Base-by-base conservation (phyloP, 208 protist genomes). In the Leishmania lainsoni region DNA sequence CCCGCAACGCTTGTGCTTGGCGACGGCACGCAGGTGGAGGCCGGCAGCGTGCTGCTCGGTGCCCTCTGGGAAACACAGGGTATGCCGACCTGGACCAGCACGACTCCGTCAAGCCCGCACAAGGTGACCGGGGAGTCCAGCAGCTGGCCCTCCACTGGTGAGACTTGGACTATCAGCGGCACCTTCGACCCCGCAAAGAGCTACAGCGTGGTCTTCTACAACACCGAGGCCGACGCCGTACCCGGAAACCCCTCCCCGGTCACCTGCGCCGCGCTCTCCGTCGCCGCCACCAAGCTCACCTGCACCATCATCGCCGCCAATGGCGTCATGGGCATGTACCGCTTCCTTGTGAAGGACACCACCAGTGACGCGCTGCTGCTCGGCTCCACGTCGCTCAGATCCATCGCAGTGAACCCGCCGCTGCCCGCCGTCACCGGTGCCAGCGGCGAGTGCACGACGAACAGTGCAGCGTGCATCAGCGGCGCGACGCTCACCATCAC, bases 181-280 rank as follows among this genome's bases (percentile, higher is more conserved):
- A 85, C 78, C 75, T 90, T 87, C 74, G 78, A 86, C 71, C 6
- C 81, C 14, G n/a, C 20, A 1, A 65, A 10, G 12, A 75, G 29
- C 66, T 87, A 89, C 83, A 80, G 76, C 45, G 68, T 90, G 48
- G 6, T 81, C 75, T 87, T 90, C 76, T 90, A 90, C 83, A 86
- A 87, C 72, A 66, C 42, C 17, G 61, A 83, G 17, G 3, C n/a
- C 14, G 52, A 51, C 9, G 76, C 69, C 17, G 79, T 65, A 56
- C 42, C 20, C 26, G 66, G 32, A 65, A 79, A 66, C 68, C 78
- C 78, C 58, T 72, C 68, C 45, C 71, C 56, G 16, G 65, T 75
- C 0, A 80, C 54, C 45, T 86, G 85, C 72, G 54, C 49, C 48
- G 32, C 58, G 17, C 12, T 80, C 35, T 65, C 4, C 1, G 68